Conservation (phyloP, 2,329 filamentous ascomycete genomes). For the Nannizziopsis arthrosporioides region DNA sequence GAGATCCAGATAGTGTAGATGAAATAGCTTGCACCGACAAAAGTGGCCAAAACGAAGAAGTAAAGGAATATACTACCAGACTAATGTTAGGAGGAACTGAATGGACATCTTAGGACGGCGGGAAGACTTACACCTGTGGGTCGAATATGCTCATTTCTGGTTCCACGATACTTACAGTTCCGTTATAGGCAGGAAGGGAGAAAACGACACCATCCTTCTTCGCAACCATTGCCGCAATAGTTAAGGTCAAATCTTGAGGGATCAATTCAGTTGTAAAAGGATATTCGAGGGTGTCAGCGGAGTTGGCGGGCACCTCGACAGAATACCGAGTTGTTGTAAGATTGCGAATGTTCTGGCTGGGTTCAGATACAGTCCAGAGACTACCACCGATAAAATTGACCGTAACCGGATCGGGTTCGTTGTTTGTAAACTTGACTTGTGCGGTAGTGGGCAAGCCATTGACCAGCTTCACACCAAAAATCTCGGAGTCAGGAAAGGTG, state of each 20-base stretch:
- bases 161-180: conserved; percentile 76
- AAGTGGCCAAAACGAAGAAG: conserved; percentile 69
- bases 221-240: conserved; percentile 62
- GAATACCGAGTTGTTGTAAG: conserved; percentile 66
- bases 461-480: conserved; percentile 90
- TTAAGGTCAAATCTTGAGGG: conserved; percentile 74
- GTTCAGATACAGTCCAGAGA: conserved; percentile 49
- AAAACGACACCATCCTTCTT: conserved; percentile 57
- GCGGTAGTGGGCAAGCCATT: conserved; percentile 81
- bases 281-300: conserved; percentile 66
- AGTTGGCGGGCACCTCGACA: conserved; percentile 60
- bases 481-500: conserved; percentile 56
- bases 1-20: conserved; percentile 98
- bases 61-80: conserved; percentile 81
- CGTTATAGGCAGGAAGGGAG: conserved; percentile 69
- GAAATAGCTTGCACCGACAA: conserved; percentile 77
- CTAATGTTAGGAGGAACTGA: conserved; percentile 4
- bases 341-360: conserved; percentile 64
- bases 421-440: conserved; percentile 70
- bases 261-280: conserved; percentile 83
- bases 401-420: conserved; percentile 62
- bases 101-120: neutral
- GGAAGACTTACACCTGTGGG: conserved; percentile 72
- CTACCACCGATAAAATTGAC: conserved; percentile 67
- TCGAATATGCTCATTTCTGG: conserved; percentile 84